Evolutionary conservation across 2,329 filamentous ascomycete genomes (phyloP), one percentile per base, ranked within the genome.

Genomic region (Dactylella cylindrospora): DNA sequence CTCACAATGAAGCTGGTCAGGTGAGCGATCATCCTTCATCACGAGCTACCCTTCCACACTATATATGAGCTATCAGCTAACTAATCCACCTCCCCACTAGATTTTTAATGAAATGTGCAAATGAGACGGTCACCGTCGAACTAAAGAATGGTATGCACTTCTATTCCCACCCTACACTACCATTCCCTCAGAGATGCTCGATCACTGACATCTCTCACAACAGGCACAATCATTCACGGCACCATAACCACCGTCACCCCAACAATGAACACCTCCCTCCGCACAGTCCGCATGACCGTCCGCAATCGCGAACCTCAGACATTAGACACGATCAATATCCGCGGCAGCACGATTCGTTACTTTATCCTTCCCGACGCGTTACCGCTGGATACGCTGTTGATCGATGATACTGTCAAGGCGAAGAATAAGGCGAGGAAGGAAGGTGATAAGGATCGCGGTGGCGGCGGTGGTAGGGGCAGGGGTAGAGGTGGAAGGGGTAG

Each of bases 401-500:
- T 98, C 69, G 93, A 98, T 73, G 93, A 98, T 76, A 84, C 89
- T 70, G 90, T 91, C 45, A 98, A 98, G 79, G 91, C 93, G 64
- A 97, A 97, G 86, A 98, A 98, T 78, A 98, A 98, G 84, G 91
- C 93, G 20, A 83, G 91, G 72, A 98, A 98, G 80, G 93, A 97
- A 77, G 80, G 75, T 5, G 76, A 79, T 25, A 64, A 65, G 26
- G 81, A 82, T 59, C 77, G 84, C 40, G 80, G 81, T 36, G 79
- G 79, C 36, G 78, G 78, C 7, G 74, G 75, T 22, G 74, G 76
- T 38, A 75, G 78, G 36, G 72, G 76, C 39, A 72, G 76, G 15
- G 68, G 76, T 38, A 73, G 76, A 19, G 71, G 77, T 29, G 75
- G 75, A 8, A 70, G 78, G 15, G 75, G 77, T 31, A 74, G 78